Evolutionary conservation across 2,329 filamentous ascomycete genomes (phyloP).

Genomic region (Grosmannia huntii): DNA sequence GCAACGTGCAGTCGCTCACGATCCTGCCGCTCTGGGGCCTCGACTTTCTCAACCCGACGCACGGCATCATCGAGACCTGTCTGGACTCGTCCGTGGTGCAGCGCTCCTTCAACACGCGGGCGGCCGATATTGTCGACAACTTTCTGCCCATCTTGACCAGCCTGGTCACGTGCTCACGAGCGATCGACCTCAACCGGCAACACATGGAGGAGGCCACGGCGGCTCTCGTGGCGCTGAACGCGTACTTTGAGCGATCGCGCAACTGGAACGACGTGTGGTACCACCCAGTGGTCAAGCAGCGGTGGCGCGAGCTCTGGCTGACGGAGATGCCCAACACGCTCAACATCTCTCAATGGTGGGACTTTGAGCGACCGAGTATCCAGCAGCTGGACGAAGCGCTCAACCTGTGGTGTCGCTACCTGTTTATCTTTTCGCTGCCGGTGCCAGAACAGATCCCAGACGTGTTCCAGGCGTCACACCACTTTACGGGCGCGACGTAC

Average conservation of each 20-base stretch:
- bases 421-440: slow-evolving; percentile 44
- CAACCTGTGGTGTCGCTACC: slow-evolving; percentile 24
- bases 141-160: slow-evolving; percentile 32
- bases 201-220: slow-evolving; percentile 31
- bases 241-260: slow-evolving; percentile 27
- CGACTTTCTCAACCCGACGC: slow-evolving; percentile 36
- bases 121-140: slow-evolving; percentile 26
- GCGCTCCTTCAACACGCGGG: slow-evolving; percentile 22
- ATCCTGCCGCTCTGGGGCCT: slow-evolving; percentile 41
- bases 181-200: slow-evolving; percentile 24
- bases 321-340: slow-evolving; percentile 21
- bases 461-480: slow-evolving; percentile 45
- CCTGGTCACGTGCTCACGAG: slow-evolving; percentile 31
- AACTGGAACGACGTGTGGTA: slow-evolving; percentile 35
- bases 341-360: slow-evolving; percentile 15
- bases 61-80: slow-evolving; percentile 40
- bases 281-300: slow-evolving; percentile 27
- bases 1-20: slow-evolving; percentile 40
- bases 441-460: slow-evolving; percentile 40
- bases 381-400: slow-evolving; percentile 19
- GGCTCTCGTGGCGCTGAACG: slow-evolving; percentile 32
- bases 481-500: slow-evolving; percentile 41
- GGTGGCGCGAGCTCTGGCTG: slow-evolving; percentile 34
- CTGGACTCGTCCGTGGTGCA: slow-evolving; percentile 35
- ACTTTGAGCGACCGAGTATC: slow-evolving; percentile 20